A percentile compares a stretch with the other conserved stretches of the same genome.
Conservation (phyloP, 495 filamentous ascomycete species). For the Schizothecium vesticola region DNA sequence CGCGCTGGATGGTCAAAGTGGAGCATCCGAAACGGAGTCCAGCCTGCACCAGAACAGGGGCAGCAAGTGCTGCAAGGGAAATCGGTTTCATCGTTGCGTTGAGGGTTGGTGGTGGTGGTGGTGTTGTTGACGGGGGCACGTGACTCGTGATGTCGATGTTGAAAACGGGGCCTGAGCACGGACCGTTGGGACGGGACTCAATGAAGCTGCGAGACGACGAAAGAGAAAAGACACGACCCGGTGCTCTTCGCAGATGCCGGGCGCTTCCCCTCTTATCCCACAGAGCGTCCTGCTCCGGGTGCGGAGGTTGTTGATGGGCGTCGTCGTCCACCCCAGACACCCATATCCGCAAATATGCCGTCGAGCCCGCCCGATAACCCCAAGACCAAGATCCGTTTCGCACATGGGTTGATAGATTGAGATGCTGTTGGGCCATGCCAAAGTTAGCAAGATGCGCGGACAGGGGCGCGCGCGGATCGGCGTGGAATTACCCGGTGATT, state of each 20-base stretch:
- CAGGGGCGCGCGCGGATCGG: background rate
- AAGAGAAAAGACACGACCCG: background rate
- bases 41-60: slow-evolving; percentile 33
- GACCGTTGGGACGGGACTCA: background rate
- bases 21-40: slow-evolving; percentile 41
- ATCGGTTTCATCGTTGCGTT: slow-evolving; percentile 34
- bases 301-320: background rate
- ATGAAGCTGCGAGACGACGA: background rate
- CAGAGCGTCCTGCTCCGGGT: background rate
- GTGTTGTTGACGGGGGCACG: background rate
- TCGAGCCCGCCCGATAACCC: background rate
- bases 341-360: background rate
- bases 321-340: background rate
- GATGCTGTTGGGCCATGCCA: background rate
- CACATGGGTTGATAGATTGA: background rate
- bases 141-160: background rate
- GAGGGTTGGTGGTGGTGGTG: background rate
- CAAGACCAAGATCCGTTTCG: background rate
- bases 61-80: slow-evolving; percentile 26
- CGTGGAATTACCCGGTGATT: background rate
- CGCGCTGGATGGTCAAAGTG: slow-evolving; percentile 33
- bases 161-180: background rate
- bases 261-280: background rate
- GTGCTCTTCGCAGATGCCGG: background rate
- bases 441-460: background rate